These are phyloP conservation scores for Pseudocercospora pini-densiflorae DNA, from an alignment of 2,329 filamentous ascomycete species.

Conservation along the genomic window DNA sequence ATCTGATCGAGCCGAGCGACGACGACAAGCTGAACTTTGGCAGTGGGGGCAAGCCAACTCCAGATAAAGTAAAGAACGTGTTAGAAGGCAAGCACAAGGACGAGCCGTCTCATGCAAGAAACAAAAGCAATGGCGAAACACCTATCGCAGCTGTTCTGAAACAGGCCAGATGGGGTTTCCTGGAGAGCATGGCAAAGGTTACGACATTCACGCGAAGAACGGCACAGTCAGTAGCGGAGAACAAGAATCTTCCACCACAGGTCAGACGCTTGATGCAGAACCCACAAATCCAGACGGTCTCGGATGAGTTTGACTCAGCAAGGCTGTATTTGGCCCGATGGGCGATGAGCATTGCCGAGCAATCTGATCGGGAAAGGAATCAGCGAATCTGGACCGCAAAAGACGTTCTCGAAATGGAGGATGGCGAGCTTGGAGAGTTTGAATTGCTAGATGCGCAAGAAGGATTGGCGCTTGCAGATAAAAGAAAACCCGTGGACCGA, in stretches of 20 bases:
- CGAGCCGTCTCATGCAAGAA: conserved; percentile 37
- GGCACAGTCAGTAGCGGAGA: conserved; percentile 89
- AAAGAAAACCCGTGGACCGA: conserved; percentile 75
- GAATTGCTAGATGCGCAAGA: conserved; percentile 85
- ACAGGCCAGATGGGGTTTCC: conserved; percentile 92
- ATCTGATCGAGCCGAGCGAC: conserved; percentile 82
- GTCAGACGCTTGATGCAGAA: conserved; percentile 83
- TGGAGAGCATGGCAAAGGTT: conserved; percentile 96
- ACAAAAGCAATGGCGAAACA: conserved; percentile 61
- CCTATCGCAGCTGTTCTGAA: conserved; percentile 96
- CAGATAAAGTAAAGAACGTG: conserved; percentile 50
- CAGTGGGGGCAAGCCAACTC: conserved; percentile 57
- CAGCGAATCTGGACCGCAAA: conserved; percentile 91
- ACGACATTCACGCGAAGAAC: conserved; percentile 94
- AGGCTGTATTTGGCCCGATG: conserved; percentile 91
- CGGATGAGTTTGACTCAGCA: conserved; percentile 97
- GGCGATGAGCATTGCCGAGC: conserved; percentile 99
- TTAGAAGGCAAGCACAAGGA: conserved; percentile 44
- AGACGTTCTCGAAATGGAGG: conserved; percentile 91
- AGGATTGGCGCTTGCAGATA: conserved; percentile 74
- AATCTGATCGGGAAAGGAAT: conserved; percentile 84
- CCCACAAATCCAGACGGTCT: conserved; percentile 90
- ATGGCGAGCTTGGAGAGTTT: conserved; percentile 94
- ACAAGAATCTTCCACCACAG: conserved; percentile 87
- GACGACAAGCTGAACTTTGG: conserved; percentile 87